Conservation (phyloP, 2,329 filamentous ascomycete genomes). For the Xylariaceae sp. region DNA sequence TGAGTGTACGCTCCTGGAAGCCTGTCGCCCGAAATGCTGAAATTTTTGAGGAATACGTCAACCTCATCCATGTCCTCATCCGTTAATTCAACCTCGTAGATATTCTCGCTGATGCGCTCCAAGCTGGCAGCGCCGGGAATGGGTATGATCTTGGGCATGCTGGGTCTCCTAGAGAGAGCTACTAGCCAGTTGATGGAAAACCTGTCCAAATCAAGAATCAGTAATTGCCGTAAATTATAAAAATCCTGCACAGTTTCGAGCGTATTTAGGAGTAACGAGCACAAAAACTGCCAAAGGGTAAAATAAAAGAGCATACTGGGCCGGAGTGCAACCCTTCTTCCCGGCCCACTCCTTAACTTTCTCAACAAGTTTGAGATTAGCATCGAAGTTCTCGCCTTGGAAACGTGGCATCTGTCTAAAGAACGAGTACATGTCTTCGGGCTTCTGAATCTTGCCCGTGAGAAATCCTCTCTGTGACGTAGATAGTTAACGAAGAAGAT, state of each 20-base stretch:
- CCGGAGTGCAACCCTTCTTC: slow-evolving; percentile 31
- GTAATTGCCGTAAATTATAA: neutral
- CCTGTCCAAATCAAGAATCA: neutral
- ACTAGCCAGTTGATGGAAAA: slow-evolving; percentile 35
- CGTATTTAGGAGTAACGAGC: no score
- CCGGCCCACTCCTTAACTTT: slow-evolving; percentile 28
- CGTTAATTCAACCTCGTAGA: slow-evolving; percentile 44
- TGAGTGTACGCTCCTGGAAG: neutral
- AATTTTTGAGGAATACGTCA: slow-evolving; percentile 44
- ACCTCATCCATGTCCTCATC: slow-evolving; percentile 47
- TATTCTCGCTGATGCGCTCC: slow-evolving; percentile 55
- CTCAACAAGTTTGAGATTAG: slow-evolving; percentile 28
- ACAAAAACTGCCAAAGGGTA: no score
- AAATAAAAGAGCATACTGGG: slow-evolving; percentile 18
- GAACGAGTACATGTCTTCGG: slow-evolving; percentile 13
- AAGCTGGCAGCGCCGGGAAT: slow-evolving; percentile 57
- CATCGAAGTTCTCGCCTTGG: slow-evolving; percentile 23
- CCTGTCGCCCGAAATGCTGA: slow-evolving; percentile 40
- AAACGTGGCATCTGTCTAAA: slow-evolving; percentile 22
- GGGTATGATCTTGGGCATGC: slow-evolving; percentile 53
- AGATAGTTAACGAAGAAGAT: neutral
- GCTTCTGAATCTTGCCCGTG: slow-evolving; percentile 24
- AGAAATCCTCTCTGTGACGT: slow-evolving; percentile 22
- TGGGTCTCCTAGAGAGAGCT: slow-evolving; percentile 41
- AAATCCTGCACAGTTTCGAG: neutral